Conservation (phyloP, 2,329 filamentous ascomycete species). For the Apiospora malaysiana region DNA sequence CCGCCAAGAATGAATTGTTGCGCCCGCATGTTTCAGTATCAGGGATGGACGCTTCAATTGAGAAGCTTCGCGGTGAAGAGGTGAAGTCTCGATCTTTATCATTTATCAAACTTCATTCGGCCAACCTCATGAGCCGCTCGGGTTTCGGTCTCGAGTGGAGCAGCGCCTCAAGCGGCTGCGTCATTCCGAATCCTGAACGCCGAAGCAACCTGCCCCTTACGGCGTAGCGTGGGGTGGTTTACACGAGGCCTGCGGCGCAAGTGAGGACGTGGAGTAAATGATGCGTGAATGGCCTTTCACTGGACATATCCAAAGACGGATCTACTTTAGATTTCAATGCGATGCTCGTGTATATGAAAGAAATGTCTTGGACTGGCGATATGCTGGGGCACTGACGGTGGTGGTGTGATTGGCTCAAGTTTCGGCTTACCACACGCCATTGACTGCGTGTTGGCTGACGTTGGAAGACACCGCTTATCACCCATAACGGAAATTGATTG, state of each 20-base stretch:
- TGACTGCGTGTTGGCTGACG: no score
- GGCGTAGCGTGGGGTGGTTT: neutral
- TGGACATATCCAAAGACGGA: no score
- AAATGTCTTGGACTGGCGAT: no score
- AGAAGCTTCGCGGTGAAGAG: no score
- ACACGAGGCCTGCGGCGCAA: neutral
- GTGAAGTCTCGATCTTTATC: neutral
- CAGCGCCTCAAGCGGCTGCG: neutral
- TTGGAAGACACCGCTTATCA: no score
- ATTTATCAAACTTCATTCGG: neutral
- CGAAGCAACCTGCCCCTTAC: neutral
- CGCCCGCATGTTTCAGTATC: neutral
- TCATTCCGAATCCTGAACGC: neutral
- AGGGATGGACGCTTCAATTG: neutral
- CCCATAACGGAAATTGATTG: no score
- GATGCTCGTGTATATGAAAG: no score
- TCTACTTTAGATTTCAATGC: no score
- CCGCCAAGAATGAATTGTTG: slow-evolving; percentile 9
- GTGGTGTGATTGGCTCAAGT: no score
- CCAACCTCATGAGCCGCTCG: neutral
- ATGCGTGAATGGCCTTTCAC: neutral
- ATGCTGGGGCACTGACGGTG: no score
- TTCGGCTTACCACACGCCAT: no score
- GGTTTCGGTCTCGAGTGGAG: neutral
- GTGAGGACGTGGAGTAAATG: neutral